Conservation (phyloP, 1,284 basidiomycete species). For the Inonotus obliquus region DNA sequence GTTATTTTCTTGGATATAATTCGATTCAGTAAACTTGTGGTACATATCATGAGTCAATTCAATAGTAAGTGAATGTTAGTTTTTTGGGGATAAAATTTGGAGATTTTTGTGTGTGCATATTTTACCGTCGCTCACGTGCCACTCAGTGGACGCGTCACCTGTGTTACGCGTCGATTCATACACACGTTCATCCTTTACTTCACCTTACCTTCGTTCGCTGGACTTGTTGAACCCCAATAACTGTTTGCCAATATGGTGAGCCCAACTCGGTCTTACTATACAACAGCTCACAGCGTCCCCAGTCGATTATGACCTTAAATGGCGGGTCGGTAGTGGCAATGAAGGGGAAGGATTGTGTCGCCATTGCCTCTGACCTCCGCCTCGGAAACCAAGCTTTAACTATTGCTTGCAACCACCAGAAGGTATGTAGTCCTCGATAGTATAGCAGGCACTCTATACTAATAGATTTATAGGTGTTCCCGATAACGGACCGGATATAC, state of each 20-base stretch:
- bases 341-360: conserved; percentile 98
- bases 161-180: neutral
- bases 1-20: too few relatives aligned
- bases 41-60: neutral
- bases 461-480: conserved; percentile 70
- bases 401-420: conserved; percentile 91
- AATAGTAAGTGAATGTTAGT: too few relatives aligned
- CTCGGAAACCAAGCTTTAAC: conserved; percentile 89
- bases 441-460: neutral
- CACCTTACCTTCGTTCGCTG: neutral
- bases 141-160: neutral
- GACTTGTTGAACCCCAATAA: neutral
- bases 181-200: neutral
- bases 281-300: conserved; percentile 32
- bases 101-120: too few relatives aligned
- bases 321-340: conserved; percentile 99
- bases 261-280: neutral
- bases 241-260: neutral
- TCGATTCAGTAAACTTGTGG: too few relatives aligned
- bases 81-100: too few relatives aligned
- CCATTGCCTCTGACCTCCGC: conserved; percentile 94
- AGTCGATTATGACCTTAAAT: conserved; percentile 82
- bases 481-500: conserved; percentile 90
- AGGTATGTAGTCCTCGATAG: conserved; percentile 45
- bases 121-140: neutral